These are phyloP conservation scores for Saccharum hybrid DNA, from an alignment of 202 grass and related monocot genomes.

Conservation along the genomic window DNA sequence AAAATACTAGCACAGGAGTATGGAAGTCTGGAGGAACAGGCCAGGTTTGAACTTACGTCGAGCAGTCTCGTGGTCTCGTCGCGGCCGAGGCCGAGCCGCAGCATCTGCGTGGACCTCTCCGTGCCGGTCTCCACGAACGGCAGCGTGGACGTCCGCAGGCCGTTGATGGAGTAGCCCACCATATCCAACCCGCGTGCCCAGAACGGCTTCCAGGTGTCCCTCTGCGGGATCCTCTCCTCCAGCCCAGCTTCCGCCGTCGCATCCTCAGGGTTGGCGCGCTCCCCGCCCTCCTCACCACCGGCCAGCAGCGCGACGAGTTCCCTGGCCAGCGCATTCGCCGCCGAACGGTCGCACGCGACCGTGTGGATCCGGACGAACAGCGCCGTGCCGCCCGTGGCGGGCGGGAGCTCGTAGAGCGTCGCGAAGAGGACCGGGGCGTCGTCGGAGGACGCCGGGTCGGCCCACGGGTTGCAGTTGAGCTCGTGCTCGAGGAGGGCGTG, in stretches of 20 bases:
- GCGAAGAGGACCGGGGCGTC: slow-evolving; percentile 56
- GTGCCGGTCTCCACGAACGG: slow-evolving; percentile 64
- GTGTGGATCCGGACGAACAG: slow-evolving; percentile 80
- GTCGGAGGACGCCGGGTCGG: slow-evolving; percentile 17
- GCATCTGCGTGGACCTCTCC: slow-evolving; percentile 58
- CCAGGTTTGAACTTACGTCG: slow-evolving; percentile 46
- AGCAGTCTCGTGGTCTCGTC: slow-evolving; percentile 71
- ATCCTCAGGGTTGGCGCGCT: slow-evolving; percentile 14
- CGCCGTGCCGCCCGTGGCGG: slow-evolving; percentile 28
- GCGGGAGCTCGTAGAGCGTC: slow-evolving; percentile 60
- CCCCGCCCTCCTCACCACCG: background rate
- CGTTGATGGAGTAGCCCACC: slow-evolving; percentile 92
- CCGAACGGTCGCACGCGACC: slow-evolving; percentile 65
- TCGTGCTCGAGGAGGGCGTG: slow-evolving; percentile 75
- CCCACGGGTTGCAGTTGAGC: slow-evolving; percentile 83
- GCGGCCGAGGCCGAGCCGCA: slow-evolving; percentile 55
- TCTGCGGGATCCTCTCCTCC: slow-evolving; percentile 74
- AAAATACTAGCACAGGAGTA: background rate
- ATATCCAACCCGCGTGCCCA: slow-evolving; percentile 86
- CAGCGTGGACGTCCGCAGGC: slow-evolving; percentile 69
- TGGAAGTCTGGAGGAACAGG: background rate
- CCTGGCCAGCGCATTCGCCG: slow-evolving; percentile 52
- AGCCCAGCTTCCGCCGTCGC: slow-evolving; percentile 49
- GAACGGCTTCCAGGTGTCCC: slow-evolving; percentile 82
- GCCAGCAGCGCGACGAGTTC: slow-evolving; percentile 62